phyloP scores from a whole-genome alignment of 805 yeast species.

The Ogataea nonfermentans region DNA sequence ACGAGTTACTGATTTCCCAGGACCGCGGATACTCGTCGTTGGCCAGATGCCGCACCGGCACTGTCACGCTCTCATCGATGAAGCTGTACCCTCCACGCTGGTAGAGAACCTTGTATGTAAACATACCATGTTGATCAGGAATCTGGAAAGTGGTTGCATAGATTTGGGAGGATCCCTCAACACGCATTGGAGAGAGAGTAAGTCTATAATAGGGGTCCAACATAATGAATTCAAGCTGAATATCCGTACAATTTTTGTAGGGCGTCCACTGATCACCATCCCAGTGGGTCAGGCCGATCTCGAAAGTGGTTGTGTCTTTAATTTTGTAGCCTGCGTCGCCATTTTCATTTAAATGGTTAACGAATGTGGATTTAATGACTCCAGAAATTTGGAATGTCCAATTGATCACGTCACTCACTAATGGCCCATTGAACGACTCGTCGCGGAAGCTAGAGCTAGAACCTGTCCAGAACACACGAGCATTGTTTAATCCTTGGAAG shows the following conservation, averaged over 20 bases:
- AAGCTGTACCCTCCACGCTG: conserved; percentile 73
- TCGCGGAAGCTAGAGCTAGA: conserved; percentile 51
- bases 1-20: conserved; percentile 89
- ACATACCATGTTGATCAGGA: conserved; percentile 98
- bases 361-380: conserved; percentile 55
- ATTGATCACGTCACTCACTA: conserved; percentile 45
- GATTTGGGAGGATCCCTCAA: conserved; percentile 42
- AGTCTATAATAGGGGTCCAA: conserved; percentile 93
- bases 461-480: conserved; percentile 84
- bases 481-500: conserved; percentile 75
- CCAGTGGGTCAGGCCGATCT: conserved; percentile 47
- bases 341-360: conserved; percentile 50
- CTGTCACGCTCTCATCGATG: conserved; percentile 61
- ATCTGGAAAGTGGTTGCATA: conserved; percentile 59
- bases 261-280: conserved; percentile 67
- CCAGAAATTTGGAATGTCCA: conserved; percentile 79
- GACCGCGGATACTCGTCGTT: conserved; percentile 93
- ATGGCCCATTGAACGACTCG: conserved; percentile 32
- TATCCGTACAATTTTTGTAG: conserved; percentile 48
- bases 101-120: conserved; percentile 78
- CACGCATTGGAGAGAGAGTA: conserved; percentile 47
- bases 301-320: conserved; percentile 64
- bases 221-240: conserved; percentile 85
- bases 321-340: conserved; percentile 55
- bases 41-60: conserved; percentile 89